Base-by-base conservation (phyloP, 768 basidiomycete species). In the Arthromyces matolae region DNA sequence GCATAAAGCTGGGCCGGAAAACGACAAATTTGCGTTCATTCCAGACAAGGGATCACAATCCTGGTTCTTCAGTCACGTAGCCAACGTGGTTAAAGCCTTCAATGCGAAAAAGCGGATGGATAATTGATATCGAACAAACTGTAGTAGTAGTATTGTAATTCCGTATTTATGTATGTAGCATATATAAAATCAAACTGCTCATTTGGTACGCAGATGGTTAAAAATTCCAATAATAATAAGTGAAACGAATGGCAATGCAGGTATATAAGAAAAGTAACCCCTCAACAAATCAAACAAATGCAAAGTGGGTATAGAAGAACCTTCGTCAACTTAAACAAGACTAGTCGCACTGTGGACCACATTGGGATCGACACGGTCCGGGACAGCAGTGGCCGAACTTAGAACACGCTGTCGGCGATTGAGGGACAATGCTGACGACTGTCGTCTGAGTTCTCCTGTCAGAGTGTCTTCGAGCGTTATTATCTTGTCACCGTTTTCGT, bases 31-130 rank as follows among this genome's bases (percentile, higher is more conserved):
- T 63, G 78, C 88, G 10, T 71, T 82, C 60, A 84, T 90, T 58
- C 78, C 83, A 3, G 87, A 90, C 66, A 86, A 86, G 65, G 66
- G 71, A 22, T 78, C 86, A 4, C 85, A 86, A 66, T 71, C 73
- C 6, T 91, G 89, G 89, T 89, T 91, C 69, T 91, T 89, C 65
- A 75, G 73, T 19, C 81, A 87, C 59, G 79, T 91, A 32, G 83
- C 83, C 20, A 73, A 77, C 8, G 84, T 91, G 35, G 89, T 90
- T 18, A 88, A 86, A 61, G 64, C 79, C 31, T 89, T 84, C 65
- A 91, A 90, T 66, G 75, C 81, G 33, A 78, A 75, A 49, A 76
- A 81, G 60, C 76, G 86, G 60, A 89, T 89, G 83, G 86, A 86
- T 60, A 53, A 50, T 37, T 70, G 41, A 67, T 45, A 16, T 45